Evolutionary conservation across 495 filamentous ascomycete genomes (phyloP), one percentile per base, ranked within the genome.

Genomic region (Tuber microsphaerosporum): DNA sequence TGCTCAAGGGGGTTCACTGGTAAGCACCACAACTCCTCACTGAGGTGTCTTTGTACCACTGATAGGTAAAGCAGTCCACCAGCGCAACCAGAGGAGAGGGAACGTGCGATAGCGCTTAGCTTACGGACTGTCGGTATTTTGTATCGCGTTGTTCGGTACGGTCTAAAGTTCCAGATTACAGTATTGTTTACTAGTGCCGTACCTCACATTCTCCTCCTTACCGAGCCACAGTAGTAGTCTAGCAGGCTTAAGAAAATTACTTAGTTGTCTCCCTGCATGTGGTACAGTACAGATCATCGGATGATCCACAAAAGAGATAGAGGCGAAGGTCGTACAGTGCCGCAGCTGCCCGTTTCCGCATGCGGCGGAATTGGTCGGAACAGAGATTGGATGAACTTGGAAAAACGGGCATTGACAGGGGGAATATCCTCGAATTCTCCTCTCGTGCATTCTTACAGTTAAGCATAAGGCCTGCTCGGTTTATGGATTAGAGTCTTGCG

Each of bases 161-260:
- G 48, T 31, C n/a, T n/a, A 14, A 26, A 61, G 26, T 61, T 14
- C n/a, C 51, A 4, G 2, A 61, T 9, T n/a, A n/a, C n/a, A n/a
- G n/a, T n/a, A 61, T 61, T 61, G n/a, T 14, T 61, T 31, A 26
- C 51, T 61, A 26, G 34, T 37, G 34, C 46, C 20, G 6, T n/a
- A 51, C 12, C 10, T 14, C 10, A 26, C 51, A n/a, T 7, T 26
- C 7, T 12, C 48, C n/a, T 16, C 19, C 51, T 26, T n/a, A n/a
- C 48, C 22, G 0, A 16, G 48, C 48, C 48, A 56, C 9, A 6
- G 48, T 1, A 56, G 51, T 26, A 14, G 51, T 14, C 77, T 71
- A 75, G 77, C 72, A 78, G 73, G 76, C 77, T 72, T 79, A 70
- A 43, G n/a, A 19, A 19, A 74, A 61, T 22, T 37, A 26, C 56